Evolutionary conservation across 2,329 filamentous ascomycete species (phyloP).

Genomic region (Xylariaceae sp.): DNA sequence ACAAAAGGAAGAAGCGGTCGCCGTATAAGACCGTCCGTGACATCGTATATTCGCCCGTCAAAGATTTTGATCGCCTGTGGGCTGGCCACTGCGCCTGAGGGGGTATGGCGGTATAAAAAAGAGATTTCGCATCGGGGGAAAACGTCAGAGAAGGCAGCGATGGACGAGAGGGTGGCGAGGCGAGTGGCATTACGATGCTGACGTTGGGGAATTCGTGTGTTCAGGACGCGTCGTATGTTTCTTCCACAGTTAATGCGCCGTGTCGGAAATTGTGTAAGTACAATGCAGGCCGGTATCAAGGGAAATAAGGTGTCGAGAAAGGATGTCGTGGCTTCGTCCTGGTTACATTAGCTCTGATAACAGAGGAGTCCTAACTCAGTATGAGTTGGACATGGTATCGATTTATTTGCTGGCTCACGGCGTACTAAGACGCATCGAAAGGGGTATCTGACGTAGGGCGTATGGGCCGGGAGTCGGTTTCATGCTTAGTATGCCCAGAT

Average conservation of each 20-base stretch:
- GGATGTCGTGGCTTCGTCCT: conserved; percentile 47
- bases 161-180: conserved; percentile 13
- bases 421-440: background rate
- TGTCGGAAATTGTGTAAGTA: conserved; percentile 25
- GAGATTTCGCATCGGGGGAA: conserved; percentile 5
- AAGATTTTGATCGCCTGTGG: background rate
- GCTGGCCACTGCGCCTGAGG: conserved; percentile 1
- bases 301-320: conserved; percentile 33
- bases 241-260: conserved; percentile 20
- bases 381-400: conserved; percentile 38
- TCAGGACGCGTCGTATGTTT: conserved; percentile 22
- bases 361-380: conserved; percentile 37
- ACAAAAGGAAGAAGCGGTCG: conserved; percentile 14
- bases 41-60: conserved; percentile 8
- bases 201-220: conserved; percentile 17
- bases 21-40: conserved; percentile 3
- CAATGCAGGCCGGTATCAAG: conserved; percentile 26
- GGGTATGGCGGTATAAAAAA: conserved; percentile 2
- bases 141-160: conserved; percentile 1
- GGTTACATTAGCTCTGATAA: conserved; percentile 37
- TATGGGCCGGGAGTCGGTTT: conserved; percentile 11
- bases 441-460: conserved; percentile 6
- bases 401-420: conserved; percentile 23
- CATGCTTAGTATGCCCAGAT: conserved; percentile 72
- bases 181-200: conserved; percentile 27